Evolutionary conservation across 176 grass and related monocot species (phyloP), one percentile per base, ranked within the genome.

Genomic region (Carex pumila): DNA sequence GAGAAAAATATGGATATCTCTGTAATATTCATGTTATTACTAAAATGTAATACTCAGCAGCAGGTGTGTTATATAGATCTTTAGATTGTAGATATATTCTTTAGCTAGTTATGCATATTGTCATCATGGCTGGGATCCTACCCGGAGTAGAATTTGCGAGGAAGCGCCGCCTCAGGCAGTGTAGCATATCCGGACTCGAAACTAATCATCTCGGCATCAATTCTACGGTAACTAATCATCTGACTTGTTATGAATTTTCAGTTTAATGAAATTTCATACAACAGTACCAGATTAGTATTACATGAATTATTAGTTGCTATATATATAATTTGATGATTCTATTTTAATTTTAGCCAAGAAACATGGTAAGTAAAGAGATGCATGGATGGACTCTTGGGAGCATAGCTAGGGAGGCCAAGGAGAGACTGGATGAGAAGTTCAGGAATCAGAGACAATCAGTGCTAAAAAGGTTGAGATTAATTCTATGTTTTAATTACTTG

Each of bases 401-500:
- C 83, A 86, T 90, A 78, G 91, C 89, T 34, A 90, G 91, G 52
- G 89, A 95, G 83, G 96, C 96, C 36, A 98, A 92, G 89, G 93
- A 93, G 85, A 81, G 96, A 83, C 60, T 98, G 83, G 96, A 98
- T 64, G 88, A 89, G 82, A 99, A 94, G 75, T 87, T 95, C 32
- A 45, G 58, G 83, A 87, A 47, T 58, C 79, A 43, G 37, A 86
- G 65, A 15, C 88, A 85, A 52, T 49, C 85, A 17, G 41, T 39
- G 62, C 85, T 87, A 85, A 89, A 93, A 88, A 93, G 87, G 91
- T 89, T 59, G 12, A 15, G 19, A 18, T n/a, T n/a, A n/a, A n/a
- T 64, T 83, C 22, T 7, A 56, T 2, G 61, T 61, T 65, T 70
- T 67, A 39, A 52, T 15, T 53, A 56, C 65, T 64, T 14, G 50